phyloP scores from a whole-genome alignment of 345 rosid species.

The Rhizophora mangle region DNA sequence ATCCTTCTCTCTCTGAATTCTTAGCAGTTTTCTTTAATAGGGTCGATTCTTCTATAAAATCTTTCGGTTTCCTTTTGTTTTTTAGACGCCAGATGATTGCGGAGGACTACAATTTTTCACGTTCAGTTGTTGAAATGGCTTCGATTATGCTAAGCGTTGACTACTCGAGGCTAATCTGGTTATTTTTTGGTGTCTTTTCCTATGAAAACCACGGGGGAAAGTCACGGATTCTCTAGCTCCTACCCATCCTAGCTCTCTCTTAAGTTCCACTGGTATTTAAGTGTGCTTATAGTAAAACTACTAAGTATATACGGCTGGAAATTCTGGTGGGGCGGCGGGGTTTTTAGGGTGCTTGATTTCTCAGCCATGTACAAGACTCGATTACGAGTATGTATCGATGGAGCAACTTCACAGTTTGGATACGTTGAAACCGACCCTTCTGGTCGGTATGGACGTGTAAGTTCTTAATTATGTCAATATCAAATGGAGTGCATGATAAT shows the following conservation, averaged over 20 bases:
- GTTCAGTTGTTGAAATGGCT: slow-evolving; percentile 56
- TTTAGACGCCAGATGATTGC: slow-evolving; percentile 49
- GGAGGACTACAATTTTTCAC: slow-evolving; percentile 45
- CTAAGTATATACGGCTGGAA: not conserved
- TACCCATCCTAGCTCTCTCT: not conserved
- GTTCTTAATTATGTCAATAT: slow-evolving; percentile 16
- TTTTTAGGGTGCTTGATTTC: slow-evolving; percentile 18
- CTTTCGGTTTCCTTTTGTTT: too few species aligned
- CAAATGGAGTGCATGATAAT: not conserved
- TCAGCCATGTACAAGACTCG: slow-evolving; percentile 46
- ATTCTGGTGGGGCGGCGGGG: not conserved
- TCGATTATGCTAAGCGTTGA: slow-evolving; percentile 70
- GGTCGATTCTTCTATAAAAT: too few species aligned
- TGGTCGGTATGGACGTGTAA: slow-evolving; percentile 89
- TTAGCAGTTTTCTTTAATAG: too few species aligned
- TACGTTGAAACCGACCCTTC: slow-evolving; percentile 87
- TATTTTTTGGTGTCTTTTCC: slow-evolving; percentile 68
- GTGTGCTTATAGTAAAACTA: not conserved
- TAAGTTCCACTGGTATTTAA: not conserved
- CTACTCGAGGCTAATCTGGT: slow-evolving; percentile 72
- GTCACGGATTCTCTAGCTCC: slow-evolving; percentile 67
- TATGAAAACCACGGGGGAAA: slow-evolving; percentile 90
- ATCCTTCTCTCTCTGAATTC: too few species aligned
- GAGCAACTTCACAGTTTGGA: slow-evolving; percentile 24
- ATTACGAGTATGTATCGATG: slow-evolving; percentile 33